These are phyloP conservation scores for Sporothrix phasma DNA, from an alignment of 2,329 filamentous ascomycete species.

Conservation along the genomic window DNA sequence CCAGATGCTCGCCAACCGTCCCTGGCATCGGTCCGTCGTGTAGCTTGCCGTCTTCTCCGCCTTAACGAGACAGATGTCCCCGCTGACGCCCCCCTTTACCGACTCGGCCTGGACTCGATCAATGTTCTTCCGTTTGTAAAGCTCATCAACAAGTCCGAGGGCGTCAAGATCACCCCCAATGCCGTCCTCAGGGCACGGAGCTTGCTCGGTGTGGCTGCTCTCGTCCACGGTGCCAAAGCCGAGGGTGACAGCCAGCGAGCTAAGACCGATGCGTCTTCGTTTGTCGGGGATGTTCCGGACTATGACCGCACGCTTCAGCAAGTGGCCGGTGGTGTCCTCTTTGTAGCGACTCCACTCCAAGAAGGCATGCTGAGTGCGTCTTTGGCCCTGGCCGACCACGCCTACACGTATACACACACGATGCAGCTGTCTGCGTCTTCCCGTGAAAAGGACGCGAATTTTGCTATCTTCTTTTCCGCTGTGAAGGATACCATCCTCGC, in stretches of 20 bases:
- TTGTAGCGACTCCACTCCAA: conserved; percentile 22
- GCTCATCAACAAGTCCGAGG: conserved; percentile 13
- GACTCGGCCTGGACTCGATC: conserved; percentile 21
- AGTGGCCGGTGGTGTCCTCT: conserved; percentile 19
- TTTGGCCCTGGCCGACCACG: conserved; percentile 18
- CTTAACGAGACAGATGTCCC: conserved; percentile 12
- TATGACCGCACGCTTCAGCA: conserved; percentile 17
- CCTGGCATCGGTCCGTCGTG: neutral
- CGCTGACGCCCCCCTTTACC: conserved; percentile 18
- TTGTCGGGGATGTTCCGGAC: neutral
- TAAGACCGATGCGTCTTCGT: neutral
- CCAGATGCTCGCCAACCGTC: neutral
- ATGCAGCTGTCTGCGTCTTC: conserved; percentile 19
- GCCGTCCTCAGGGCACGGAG: conserved; percentile 21
- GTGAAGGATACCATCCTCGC: conserved; percentile 20
- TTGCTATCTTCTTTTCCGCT: conserved; percentile 18
- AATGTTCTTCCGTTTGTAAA: conserved; percentile 20
- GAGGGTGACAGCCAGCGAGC: neutral
- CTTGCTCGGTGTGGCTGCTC: conserved; percentile 18
- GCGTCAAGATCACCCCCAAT: conserved; percentile 18
- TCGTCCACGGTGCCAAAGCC: conserved; percentile 14
- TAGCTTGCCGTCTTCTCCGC: conserved; percentile 10
- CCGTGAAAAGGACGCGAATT: conserved; percentile 13
- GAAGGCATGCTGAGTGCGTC: conserved; percentile 23
- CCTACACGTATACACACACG: conserved; percentile 21